phyloP scores from a whole-genome alignment of 768 basidiomycete species.

The Termitomyces sp. region DNA sequence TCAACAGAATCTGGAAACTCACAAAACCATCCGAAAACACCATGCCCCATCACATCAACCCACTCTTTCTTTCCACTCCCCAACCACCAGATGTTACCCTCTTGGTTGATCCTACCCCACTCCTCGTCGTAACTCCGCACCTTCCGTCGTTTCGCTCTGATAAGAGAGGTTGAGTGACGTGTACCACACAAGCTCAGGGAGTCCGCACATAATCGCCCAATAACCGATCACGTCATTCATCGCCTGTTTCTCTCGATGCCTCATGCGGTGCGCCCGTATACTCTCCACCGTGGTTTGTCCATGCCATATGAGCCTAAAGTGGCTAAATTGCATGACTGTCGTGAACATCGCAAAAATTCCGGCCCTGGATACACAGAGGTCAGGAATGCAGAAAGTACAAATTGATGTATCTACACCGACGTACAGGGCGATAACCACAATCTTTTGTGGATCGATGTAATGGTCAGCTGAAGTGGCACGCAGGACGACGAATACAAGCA shows the following conservation, averaged over 20 bases:
- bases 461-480: conserved; percentile 16
- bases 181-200: background rate
- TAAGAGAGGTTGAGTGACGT: background rate
- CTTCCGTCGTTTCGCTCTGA: conserved; percentile 46
- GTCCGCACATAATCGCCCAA: conserved; percentile 45
- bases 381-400: background rate
- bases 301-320: conserved; percentile 52
- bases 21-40: conserved; percentile 74
- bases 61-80: conserved; percentile 62
- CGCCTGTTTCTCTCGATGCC: conserved; percentile 53
- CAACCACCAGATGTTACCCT: conserved; percentile 87
- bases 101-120: conserved; percentile 71
- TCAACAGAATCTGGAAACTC: conserved; percentile 31
- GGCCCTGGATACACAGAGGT: conserved; percentile 35
- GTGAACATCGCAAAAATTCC: conserved; percentile 76
- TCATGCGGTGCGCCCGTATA: conserved; percentile 51
- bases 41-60: conserved; percentile 78
- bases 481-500: conserved; percentile 48
- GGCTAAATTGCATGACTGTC: conserved; percentile 45
- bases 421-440: conserved; percentile 72
- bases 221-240: conserved; percentile 48
- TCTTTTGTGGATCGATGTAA: conserved; percentile 58
- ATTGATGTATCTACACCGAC: conserved; percentile 21
- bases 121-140: conserved; percentile 63
- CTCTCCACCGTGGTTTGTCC: conserved; percentile 82